Evolutionary conservation across 768 basidiomycete species (phyloP).

Genomic region (Pleurotus eryngii): DNA sequence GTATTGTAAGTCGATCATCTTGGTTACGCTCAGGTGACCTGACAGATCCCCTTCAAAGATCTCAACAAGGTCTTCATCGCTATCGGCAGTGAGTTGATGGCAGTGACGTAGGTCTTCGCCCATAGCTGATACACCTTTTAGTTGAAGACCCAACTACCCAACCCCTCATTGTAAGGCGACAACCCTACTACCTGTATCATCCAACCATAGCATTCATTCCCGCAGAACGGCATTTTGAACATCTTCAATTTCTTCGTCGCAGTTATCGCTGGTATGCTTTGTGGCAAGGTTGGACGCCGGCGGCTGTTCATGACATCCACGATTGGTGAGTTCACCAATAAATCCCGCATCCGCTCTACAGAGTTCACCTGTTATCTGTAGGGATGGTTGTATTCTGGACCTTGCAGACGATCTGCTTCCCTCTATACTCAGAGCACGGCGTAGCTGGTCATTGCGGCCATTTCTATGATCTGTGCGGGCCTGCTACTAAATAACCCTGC

Average conservation of each 20-base stretch:
- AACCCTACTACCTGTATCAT: conserved; percentile 7
- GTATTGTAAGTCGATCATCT: not conserved
- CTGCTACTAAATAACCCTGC: too few species aligned
- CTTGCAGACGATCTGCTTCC: conserved; percentile 53
- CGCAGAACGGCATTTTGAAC: conserved; percentile 49
- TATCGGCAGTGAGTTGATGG: conserved; percentile 36
- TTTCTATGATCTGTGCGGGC: conserved; percentile 56
- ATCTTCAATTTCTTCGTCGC: conserved; percentile 56
- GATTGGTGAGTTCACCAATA: conserved; percentile 28
- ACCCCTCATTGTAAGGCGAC: conserved; percentile 17
- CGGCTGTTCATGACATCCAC: conserved; percentile 46
- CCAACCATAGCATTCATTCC: conserved; percentile 33
- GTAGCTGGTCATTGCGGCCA: conserved; percentile 44
- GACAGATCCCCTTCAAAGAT: conserved; percentile 36
- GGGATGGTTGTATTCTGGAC: conserved; percentile 57
- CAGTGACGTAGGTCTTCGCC: not conserved
- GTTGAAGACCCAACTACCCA: conserved; percentile 18
- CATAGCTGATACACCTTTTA: conserved; percentile 12
- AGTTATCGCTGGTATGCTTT: conserved; percentile 44
- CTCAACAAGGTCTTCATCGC: conserved; percentile 51
- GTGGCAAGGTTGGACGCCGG: conserved; percentile 48
- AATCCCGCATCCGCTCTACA: conserved; percentile 27
- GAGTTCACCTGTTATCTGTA: conserved; percentile 42
- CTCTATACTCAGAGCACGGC: conserved; percentile 29
- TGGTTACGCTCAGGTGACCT: conserved; percentile 28